Evolutionary conservation across 345 rosid genomes (phyloP).

Genomic region (Ceriops zippeliana): DNA sequence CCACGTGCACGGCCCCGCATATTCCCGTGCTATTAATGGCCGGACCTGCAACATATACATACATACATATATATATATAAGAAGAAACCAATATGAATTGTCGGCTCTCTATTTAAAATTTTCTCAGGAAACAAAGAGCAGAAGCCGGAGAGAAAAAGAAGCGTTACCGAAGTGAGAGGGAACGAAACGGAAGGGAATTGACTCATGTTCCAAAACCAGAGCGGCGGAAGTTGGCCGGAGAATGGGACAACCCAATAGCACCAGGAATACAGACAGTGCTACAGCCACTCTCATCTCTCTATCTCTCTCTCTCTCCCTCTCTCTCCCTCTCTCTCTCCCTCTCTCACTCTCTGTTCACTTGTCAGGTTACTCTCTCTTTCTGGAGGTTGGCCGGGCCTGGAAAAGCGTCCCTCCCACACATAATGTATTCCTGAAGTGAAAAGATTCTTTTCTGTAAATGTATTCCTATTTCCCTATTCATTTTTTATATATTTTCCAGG

Average conservation of each 20-base stretch:
- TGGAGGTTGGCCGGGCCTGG: no score
- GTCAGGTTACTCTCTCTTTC: no score
- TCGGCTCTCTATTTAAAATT: background rate
- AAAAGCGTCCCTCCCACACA: no score
- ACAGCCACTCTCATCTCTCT: constrained; percentile 23
- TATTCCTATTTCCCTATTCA: no score
- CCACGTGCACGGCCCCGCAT: constrained; percentile 61
- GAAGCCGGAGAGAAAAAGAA: background rate
- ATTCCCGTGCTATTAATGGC: constrained; percentile 32
- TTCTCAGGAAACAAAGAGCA: constrained; percentile 18
- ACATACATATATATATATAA: background rate
- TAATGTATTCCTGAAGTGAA: no score
- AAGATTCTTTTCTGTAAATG: no score
- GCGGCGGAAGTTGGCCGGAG: constrained; percentile 35
- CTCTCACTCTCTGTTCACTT: no score
- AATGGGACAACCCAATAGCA: constrained; percentile 22
- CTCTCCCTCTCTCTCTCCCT: background rate
- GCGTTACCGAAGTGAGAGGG: constrained; percentile 70
- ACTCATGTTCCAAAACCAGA: constrained; percentile 47
- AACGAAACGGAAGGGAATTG: constrained; percentile 52
- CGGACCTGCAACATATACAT: constrained; percentile 26
- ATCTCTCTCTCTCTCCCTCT: background rate
- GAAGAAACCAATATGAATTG: background rate
- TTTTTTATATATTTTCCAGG: no score
- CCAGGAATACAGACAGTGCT: constrained; percentile 1